Evolutionary conservation across 163 green algal genomes (phyloP), one percentile per base, ranked within the genome.

Genomic region (Prototheca stagnorum): DNA sequence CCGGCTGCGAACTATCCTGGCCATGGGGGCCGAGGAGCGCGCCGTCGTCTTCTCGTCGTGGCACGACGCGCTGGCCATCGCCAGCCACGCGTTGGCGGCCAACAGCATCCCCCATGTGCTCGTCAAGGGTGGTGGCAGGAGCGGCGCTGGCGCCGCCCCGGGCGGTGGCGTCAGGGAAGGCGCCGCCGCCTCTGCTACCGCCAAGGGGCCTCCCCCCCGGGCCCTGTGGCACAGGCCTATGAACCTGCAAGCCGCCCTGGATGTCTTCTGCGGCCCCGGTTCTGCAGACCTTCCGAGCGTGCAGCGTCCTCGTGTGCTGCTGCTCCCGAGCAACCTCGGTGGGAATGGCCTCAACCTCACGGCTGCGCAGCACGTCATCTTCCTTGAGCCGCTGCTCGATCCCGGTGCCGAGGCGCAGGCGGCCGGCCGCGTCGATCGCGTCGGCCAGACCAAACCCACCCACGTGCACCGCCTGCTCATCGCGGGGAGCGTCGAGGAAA

Each of bases 261-360:
- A n/a, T n/a, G n/a, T n/a, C n/a, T n/a, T n/a, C n/a, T n/a, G n/a
- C n/a, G n/a, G n/a, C n/a, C n/a, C n/a, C n/a, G n/a, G n/a, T n/a
- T n/a, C n/a, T n/a, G n/a, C n/a, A n/a, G n/a, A n/a, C n/a, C n/a
- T n/a, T n/a, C n/a, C n/a, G n/a, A n/a, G n/a, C n/a, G n/a, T n/a
- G n/a, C n/a, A n/a, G n/a, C n/a, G n/a, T 27, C 48, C 65, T 5
- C 61, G 56, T 2, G 72, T 82, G 23, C 61, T 93, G 56, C 77
- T 95, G 54, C 56, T 95, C 59, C 67, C 81, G 25, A 34, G 84
- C 19, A 67, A 68, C 46, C 74, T 85, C 35, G 84, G 77, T 5
- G 78, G 50, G 16, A 76, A 80, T 25, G 87, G 87, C 2, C 73
- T 96, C 1, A 96, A 93, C 65, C 61, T 96, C n/a, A 83, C 75